Evolutionary conservation across 2,329 filamentous ascomycete species (phyloP).

Genomic region (Colletotrichum simmondsii): DNA sequence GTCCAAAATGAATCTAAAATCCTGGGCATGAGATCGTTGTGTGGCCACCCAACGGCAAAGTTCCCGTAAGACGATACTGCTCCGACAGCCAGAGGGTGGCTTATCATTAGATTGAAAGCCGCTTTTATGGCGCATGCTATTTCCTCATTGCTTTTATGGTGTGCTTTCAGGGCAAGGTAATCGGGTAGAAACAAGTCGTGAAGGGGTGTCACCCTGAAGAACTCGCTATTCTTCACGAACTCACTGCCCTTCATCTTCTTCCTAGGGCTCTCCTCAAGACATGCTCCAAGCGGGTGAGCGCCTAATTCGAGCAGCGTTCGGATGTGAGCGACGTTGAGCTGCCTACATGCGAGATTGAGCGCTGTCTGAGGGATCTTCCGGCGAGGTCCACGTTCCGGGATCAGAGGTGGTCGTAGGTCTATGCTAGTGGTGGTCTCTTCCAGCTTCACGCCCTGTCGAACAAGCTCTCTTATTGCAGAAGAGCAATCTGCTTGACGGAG

Average conservation of each 20-base stretch:
- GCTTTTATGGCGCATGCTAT: neutral
- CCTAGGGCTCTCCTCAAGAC: neutral
- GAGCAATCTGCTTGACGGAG: conserved; percentile 4
- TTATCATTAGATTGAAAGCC: neutral
- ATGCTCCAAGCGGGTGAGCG: neutral
- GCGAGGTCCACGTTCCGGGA: neutral
- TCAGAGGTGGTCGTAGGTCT: neutral
- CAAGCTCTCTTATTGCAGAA: conserved; percentile 5
- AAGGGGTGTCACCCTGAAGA: conserved; percentile 5
- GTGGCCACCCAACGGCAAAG: neutral
- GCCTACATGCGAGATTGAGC: conserved; percentile 15
- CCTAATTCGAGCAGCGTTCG: neutral
- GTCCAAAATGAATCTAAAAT: neutral
- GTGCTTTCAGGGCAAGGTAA: neutral
- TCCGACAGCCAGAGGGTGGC: neutral
- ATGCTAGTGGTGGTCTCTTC: conserved; percentile 8
- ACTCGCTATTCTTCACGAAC: neutral
- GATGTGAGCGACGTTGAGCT: conserved; percentile 5
- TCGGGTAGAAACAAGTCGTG: conserved; percentile 21
- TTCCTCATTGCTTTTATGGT: neutral
- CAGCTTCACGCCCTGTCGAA: neutral
- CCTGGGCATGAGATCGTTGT: neutral
- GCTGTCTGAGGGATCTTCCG: conserved; percentile 11
- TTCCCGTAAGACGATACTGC: neutral
- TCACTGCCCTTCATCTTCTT: neutral